These are phyloP conservation scores for Rhodotorula diobovata DNA, from an alignment of 768 basidiomycete species.

Conservation along the genomic window DNA sequence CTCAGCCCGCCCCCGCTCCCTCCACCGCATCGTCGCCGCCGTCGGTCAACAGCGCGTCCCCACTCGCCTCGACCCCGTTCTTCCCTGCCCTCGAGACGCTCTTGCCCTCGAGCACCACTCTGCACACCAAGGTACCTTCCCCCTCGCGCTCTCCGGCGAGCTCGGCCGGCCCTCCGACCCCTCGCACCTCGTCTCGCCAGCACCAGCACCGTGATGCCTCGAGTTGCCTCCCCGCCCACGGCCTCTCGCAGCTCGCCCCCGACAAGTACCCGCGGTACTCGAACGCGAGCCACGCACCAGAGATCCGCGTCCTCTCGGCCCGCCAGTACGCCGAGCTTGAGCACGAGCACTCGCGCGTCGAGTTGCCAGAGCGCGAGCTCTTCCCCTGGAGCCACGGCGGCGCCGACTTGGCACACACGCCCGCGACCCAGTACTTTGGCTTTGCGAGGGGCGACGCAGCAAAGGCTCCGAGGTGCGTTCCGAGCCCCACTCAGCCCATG, in stretches of 20 bases:
- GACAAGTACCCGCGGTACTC: constrained; percentile 23
- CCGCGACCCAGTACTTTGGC: constrained; percentile 75
- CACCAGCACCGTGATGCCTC: background rate
- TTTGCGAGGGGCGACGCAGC: constrained; percentile 38
- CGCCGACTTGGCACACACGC: constrained; percentile 69
- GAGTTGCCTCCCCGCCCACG: constrained; percentile 1
- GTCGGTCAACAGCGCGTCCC: constrained; percentile 11
- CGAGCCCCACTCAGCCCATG: background rate
- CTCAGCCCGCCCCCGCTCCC: background rate
- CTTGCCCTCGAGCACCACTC: background rate
- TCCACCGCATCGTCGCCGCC: background rate
- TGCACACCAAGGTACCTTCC: too few species aligned
- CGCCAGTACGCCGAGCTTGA: constrained; percentile 61
- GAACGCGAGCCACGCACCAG: constrained; percentile 38
- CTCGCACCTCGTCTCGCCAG: background rate
- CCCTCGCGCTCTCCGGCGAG: background rate
- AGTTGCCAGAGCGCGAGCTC: constrained; percentile 72
- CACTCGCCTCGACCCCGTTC: constrained; percentile 26
- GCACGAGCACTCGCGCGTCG: constrained; percentile 60
- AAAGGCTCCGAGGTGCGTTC: constrained; percentile 36
- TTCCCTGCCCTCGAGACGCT: constrained; percentile 25
- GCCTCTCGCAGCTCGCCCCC: constrained; percentile 9
- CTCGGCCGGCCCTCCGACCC: background rate
- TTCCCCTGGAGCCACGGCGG: constrained; percentile 83
- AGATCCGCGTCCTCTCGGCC: constrained; percentile 52